Base-by-base conservation (phyloP, 768 basidiomycete genomes). In the Calvatia gigantea region DNA sequence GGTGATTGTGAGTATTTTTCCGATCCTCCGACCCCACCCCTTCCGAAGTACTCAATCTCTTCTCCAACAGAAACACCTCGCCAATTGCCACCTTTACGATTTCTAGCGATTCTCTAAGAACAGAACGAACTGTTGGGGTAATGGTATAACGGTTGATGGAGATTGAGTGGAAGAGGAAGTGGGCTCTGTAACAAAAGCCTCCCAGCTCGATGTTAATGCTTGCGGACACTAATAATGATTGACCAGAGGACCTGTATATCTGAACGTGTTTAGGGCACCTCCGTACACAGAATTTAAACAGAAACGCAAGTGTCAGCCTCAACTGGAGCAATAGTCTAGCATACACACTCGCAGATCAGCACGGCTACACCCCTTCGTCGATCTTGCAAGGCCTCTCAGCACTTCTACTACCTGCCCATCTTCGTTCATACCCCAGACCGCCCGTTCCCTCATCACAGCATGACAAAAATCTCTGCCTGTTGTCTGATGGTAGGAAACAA, bases 301-400 rank as follows among this genome's bases (percentile, higher is more conserved):
- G n/a, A n/a, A n/a, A n/a, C n/a, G n/a, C 21, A 29, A 39, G 2
- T n/a, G 54, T 39, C 15, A 58, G 41, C 15, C 49, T 61, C 53
- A 62, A 35, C 39, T 57, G 56, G 25, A 7, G 8, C 23, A 33
- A 17, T 1, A 47, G 35, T 39, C 27, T 35, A 25, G 25, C 38
- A 48, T 8, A 75, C 89, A 59, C 61, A 96, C 96, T 71, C 97
- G 76, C 54, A 99, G 69, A 77, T 99, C 97, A 33, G 97, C 97
- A 60, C 97, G 97, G 21, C 92, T 96, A 69, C 98, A 99, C 0
- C 97, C 97, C 69, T 98, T 98, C 6, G 96, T 98, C 54, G 95
- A 71, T 69, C 85, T 86, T 0, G 94, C 91, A 48, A 99, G 70
- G 6, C 89, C 90, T 60, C 67, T 62, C 2, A 85, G 73, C 76